A percentile compares a stretch with the other conserved stretches of the same genome.
Evolutionary conservation across 164 flowering plant genomes (phyloP).

Genomic region (Magnolia officinalis): DNA sequence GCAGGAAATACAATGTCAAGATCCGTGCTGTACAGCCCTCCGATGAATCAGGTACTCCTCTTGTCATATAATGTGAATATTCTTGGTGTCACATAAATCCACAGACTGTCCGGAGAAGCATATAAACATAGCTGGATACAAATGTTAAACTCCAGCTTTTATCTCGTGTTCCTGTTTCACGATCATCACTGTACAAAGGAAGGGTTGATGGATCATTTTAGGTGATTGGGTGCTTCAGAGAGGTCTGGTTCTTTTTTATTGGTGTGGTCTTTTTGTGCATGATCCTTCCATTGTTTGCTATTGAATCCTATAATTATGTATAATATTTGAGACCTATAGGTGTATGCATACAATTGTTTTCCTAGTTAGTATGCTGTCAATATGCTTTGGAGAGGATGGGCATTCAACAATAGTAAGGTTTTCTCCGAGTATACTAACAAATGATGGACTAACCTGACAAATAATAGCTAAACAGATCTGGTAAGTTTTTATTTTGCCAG

Average conservation of each 20-base stretch:
- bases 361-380: neutral
- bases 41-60: conserved; percentile 38
- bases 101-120: neutral
- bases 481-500: too few species aligned
- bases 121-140: neutral
- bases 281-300: neutral
- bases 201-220: neutral
- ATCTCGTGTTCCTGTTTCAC: neutral
- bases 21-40: conserved; percentile 74
- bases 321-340: neutral
- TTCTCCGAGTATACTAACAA: too few species aligned
- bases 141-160: neutral
- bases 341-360: neutral
- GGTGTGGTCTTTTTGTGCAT: neutral
- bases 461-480: too few species aligned
- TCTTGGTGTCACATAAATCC: neutral
- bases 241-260: neutral
- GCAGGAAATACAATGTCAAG: conserved; percentile 48
- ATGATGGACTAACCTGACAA: too few species aligned
- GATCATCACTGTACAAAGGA: conserved; percentile 5
- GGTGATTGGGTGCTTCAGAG: neutral
- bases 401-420: neutral
- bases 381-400: neutral
- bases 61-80: conserved; percentile 27
- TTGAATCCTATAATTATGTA: neutral